phyloP scores from a whole-genome alignment of 176 grass and related monocot genomes.

The Musa schizocarpa region DNA sequence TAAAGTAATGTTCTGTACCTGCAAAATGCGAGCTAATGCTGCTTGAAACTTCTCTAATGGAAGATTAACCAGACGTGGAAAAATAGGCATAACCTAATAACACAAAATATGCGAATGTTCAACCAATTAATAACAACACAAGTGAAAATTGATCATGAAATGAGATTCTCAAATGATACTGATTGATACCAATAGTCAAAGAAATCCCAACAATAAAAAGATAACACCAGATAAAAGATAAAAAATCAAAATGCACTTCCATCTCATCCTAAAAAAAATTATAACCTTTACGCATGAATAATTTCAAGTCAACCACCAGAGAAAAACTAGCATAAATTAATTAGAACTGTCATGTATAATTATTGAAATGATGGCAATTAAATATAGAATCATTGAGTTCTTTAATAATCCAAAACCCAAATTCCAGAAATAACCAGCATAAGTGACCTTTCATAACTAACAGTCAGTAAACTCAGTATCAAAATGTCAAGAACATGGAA shows the following conservation, averaged over 20 bases:
- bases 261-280: too few species aligned
- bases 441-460: neutral
- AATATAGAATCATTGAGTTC: too few species aligned
- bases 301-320: too few species aligned
- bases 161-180: neutral
- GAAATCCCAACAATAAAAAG: too few species aligned
- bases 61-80: constrained; percentile 89
- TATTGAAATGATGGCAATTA: too few species aligned
- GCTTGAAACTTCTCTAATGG: constrained; percentile 81
- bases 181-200: neutral
- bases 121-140: constrained; percentile 15
- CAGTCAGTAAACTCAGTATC: neutral
- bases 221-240: too few species aligned
- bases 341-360: too few species aligned
- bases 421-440: neutral
- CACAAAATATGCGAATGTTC: constrained; percentile 1
- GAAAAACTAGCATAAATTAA: too few species aligned
- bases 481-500: neutral
- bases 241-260: too few species aligned
- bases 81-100: constrained; percentile 80
- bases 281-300: too few species aligned
- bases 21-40: constrained; percentile 93
- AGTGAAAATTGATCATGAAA: neutral
- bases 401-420: too few species aligned
- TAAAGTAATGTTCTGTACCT: constrained; percentile 31